phyloP scores from a whole-genome alignment of 1,284 basidiomycete species.

The Ceratorhiza oryzae-sativae region DNA sequence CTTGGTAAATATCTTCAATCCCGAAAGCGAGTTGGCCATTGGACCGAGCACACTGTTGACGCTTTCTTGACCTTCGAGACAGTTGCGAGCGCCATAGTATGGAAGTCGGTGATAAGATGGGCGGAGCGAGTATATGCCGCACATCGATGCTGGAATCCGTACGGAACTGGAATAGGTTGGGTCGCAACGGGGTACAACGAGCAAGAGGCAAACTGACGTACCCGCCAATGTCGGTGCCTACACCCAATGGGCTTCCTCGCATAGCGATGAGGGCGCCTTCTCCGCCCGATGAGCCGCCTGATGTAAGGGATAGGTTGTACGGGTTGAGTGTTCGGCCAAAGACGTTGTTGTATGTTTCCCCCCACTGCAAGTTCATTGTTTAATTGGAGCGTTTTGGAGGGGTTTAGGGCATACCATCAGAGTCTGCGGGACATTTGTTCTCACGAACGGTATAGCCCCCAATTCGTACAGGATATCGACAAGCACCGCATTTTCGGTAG shows the following conservation, averaged over 20 bases:
- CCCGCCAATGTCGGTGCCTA: slow-evolving; percentile 77
- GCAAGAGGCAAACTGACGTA: slow-evolving; percentile 49
- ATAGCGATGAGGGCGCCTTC: slow-evolving; percentile 64
- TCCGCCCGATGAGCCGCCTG: slow-evolving; percentile 68
- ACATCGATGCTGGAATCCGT: slow-evolving; percentile 72
- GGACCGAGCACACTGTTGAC: slow-evolving; percentile 77
- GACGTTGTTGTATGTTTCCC: slow-evolving; percentile 64
- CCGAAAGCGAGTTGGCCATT: slow-evolving; percentile 63
- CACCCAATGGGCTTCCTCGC: slow-evolving; percentile 66
- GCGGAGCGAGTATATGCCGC: slow-evolving; percentile 72
- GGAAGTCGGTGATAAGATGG: slow-evolving; percentile 76
- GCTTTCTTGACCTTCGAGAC: slow-evolving; percentile 73
- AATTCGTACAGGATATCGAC: slow-evolving; percentile 66
- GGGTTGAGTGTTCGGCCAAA: slow-evolving; percentile 76
- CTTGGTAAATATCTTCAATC: slow-evolving; percentile 69
- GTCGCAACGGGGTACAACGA: neutral
- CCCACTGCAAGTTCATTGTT: slow-evolving; percentile 53
- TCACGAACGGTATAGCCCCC: slow-evolving; percentile 73
- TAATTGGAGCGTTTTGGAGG: neutral
- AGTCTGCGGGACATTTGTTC: slow-evolving; percentile 75
- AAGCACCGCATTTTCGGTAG: slow-evolving; percentile 62
- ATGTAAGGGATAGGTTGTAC: slow-evolving; percentile 59
- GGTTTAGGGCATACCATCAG: slow-evolving; percentile 56
- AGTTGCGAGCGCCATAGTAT: slow-evolving; percentile 67
- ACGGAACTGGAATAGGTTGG: slow-evolving; percentile 58